phyloP scores from a whole-genome alignment of 2,329 filamentous ascomycete genomes.

The Exophiala bonariae region DNA sequence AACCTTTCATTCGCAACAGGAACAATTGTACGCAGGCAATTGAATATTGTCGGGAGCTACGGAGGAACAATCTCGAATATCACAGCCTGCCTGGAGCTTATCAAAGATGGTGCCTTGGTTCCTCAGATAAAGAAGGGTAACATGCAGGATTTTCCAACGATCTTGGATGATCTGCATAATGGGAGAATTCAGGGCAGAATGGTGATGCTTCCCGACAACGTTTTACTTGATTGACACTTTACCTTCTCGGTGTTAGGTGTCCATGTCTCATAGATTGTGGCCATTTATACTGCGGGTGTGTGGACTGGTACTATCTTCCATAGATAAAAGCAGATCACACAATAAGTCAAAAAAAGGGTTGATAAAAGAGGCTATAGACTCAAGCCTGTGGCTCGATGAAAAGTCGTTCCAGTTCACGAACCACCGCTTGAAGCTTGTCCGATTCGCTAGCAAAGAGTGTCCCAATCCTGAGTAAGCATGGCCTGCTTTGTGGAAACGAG shows the following conservation, averaged over 20 bases:
- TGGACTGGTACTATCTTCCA: too few species aligned
- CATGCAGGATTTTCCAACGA: conserved; percentile 12
- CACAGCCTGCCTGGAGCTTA: conserved; percentile 10
- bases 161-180: conserved; percentile 16
- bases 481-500: not conserved
- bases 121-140: conserved; percentile 16
- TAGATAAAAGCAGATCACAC: too few species aligned
- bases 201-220: conserved; percentile 12
- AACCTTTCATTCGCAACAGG: conserved; percentile 2
- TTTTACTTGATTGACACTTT: too few species aligned
- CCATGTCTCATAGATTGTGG: too few species aligned
- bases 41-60: conserved; percentile 16
- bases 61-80: conserved; percentile 13
- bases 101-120: conserved; percentile 9
- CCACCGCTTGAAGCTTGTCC: too few species aligned
- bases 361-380: too few species aligned
- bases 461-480: not conserved
- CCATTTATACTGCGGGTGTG: too few species aligned
- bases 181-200: conserved; percentile 19
- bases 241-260: too few species aligned
- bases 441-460: not conserved
- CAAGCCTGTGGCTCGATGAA: too few species aligned
- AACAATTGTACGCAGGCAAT: conserved; percentile 6
- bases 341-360: too few species aligned
- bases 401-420: too few species aligned